Conservation (phyloP, 1,284 basidiomycete species). For the Ustilago crameri region DNA sequence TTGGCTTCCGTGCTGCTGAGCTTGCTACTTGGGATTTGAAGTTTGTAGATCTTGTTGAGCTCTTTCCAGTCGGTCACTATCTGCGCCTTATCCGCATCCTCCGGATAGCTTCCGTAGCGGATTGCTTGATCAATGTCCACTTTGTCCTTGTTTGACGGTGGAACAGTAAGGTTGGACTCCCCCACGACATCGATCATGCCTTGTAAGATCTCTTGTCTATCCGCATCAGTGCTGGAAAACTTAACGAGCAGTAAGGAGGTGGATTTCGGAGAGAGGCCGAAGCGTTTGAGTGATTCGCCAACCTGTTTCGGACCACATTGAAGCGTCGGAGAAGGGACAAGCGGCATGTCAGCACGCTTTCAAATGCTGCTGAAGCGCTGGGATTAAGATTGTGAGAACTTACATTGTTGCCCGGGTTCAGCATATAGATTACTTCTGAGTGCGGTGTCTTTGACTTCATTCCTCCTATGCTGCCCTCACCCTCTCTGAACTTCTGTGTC, state of each 20-base stretch:
- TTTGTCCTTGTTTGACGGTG: neutral
- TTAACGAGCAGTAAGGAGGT: constrained; percentile 44
- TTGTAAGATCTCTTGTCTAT: constrained; percentile 12
- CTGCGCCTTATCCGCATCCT: neutral
- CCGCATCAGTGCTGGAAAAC: constrained; percentile 18
- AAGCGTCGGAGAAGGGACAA: neutral
- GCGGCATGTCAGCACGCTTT: neutral
- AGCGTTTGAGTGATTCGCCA: constrained; percentile 48
- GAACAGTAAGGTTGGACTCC: constrained; percentile 14
- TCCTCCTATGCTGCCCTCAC: constrained; percentile 34
- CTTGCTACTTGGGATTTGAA: constrained; percentile 23
- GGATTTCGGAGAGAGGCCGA: constrained; percentile 37
- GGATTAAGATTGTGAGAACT: neutral
- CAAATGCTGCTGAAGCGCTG: neutral
- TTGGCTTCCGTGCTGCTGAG: constrained; percentile 4
- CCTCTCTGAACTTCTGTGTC: constrained; percentile 20
- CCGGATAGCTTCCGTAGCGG: constrained; percentile 9
- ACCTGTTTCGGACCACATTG: constrained; percentile 12
- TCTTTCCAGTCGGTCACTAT: constrained; percentile 48
- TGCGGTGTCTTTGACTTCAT: constrained; percentile 53
- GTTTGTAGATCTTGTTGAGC: constrained; percentile 55
- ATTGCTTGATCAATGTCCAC: constrained; percentile 37
- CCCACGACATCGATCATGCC: constrained; percentile 38
- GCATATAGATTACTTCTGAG: constrained; percentile 50
- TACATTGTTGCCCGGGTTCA: constrained; percentile 48